Conservation (phyloP, 768 basidiomycete species). For the Termitomyces heimii region DNA sequence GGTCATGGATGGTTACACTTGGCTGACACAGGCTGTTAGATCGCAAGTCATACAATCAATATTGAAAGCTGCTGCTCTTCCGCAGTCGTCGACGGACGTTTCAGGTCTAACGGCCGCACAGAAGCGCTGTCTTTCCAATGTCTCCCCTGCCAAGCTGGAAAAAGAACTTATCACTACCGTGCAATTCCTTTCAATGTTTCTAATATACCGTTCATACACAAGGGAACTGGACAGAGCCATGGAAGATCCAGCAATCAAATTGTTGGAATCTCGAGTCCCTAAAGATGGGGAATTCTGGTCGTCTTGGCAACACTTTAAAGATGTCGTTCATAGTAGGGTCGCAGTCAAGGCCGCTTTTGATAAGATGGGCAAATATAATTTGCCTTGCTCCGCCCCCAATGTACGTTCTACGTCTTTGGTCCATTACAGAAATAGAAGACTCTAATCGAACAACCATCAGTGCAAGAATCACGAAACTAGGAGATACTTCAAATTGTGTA, state of each 20-base stretch:
- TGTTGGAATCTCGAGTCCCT: neutral
- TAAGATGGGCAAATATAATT: conserved; percentile 1
- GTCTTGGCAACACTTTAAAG: neutral
- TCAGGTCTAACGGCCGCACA: neutral
- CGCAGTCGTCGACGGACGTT: neutral
- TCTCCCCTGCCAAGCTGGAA: neutral
- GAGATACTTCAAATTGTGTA: neutral
- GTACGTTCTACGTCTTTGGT: neutral
- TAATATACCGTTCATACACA: conserved; percentile 3
- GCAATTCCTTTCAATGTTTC: neutral
- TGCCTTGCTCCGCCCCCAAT: neutral
- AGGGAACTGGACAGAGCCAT: neutral
- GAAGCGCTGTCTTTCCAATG: neutral
- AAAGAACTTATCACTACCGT: neutral
- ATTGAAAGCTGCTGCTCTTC: conserved; percentile 1
- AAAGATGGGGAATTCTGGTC: neutral
- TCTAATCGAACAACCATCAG: neutral
- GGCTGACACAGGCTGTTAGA: conserved; percentile 4
- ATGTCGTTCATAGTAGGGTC: neutral
- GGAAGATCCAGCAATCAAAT: neutral
- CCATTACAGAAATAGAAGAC: neutral
- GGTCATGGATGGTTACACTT: conserved; percentile 3
- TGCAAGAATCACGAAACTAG: conserved; percentile 1
- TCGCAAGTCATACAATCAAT: conserved; percentile 1
- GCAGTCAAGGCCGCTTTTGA: neutral